Evolutionary conservation across 139 green algal genomes (phyloP).

Genomic region (Nannochloris sp.): DNA sequence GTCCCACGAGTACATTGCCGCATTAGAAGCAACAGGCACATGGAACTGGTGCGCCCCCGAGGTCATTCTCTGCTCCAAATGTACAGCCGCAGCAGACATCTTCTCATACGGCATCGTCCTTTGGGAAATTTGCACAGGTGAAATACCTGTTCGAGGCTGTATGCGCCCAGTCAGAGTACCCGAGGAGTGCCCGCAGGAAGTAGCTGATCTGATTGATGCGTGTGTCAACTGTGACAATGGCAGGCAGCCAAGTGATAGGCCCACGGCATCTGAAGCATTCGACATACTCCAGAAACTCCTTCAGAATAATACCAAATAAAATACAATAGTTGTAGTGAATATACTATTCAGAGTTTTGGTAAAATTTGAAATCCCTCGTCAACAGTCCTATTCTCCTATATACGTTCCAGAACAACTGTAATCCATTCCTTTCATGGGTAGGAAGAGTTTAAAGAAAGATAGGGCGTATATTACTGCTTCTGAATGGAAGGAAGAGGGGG

Average conservation of each 20-base stretch:
- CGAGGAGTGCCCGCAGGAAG: not conserved
- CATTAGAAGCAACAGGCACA: not conserved
- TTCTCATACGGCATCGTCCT: conserved; percentile 31
- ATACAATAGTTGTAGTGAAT: not conserved
- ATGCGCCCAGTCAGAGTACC: not conserved
- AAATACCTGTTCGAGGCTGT: conserved; percentile 16
- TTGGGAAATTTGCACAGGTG: conserved; percentile 27
- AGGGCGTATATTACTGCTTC: conserved; percentile 76
- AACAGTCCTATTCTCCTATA: no score
- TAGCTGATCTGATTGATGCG: not conserved
- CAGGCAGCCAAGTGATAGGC: not conserved
- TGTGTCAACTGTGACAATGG: not conserved
- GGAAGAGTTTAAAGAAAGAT: conserved; percentile 24
- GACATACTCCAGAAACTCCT: not conserved
- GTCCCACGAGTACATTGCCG: conserved; percentile 2
- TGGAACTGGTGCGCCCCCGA: conserved; percentile 24
- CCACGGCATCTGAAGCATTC: not conserved
- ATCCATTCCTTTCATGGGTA: not conserved
- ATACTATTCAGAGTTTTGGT: not conserved
- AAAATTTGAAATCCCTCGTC: no score
- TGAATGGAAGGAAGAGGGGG: conserved; percentile 81
- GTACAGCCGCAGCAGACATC: conserved; percentile 31
- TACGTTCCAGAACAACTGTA: no score
- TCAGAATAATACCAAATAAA: no score
- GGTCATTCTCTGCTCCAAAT: conserved; percentile 26